phyloP scores from a whole-genome alignment of 257 asterid genomes.

The Anisodus tanguticus region DNA sequence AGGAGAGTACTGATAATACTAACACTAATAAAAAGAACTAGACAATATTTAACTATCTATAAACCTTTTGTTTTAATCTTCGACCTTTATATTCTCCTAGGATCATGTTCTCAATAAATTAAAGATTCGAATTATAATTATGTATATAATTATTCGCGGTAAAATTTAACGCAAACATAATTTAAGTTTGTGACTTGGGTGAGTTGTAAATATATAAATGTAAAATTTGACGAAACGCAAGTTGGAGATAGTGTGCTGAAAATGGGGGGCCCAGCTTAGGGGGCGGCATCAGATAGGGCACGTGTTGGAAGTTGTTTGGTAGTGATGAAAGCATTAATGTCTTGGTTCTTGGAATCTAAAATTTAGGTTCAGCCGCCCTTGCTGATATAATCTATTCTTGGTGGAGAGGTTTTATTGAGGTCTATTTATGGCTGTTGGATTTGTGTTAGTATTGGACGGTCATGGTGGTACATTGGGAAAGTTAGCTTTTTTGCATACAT shows the following conservation, averaged over 20 bases:
- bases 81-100: too few relatives aligned
- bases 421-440: constrained; percentile 39
- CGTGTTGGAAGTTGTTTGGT: neutral
- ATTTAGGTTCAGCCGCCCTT: constrained; percentile 57
- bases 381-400: constrained; percentile 36
- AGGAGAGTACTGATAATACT: too few relatives aligned
- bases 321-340: constrained; percentile 38
- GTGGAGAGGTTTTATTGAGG: constrained; percentile 41
- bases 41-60: too few relatives aligned
- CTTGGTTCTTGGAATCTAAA: constrained; percentile 47
- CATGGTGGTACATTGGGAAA: neutral
- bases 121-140: too few relatives aligned
- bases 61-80: too few relatives aligned
- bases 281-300: constrained; percentile 4
- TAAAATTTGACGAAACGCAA: neutral
- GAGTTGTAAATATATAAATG: neutral
- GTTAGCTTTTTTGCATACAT: neutral
- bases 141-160: too few relatives aligned
- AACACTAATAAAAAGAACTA: too few relatives aligned
- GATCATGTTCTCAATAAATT: too few relatives aligned
- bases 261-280: neutral
- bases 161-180: too few relatives aligned
- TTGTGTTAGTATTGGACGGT: constrained; percentile 25
- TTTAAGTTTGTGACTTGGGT: too few relatives aligned
- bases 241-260: neutral